Evolutionary conservation across 148 eudicot species (phyloP), one percentile per base, ranked within the genome.

Genomic region (Fallopia convolvulus): DNA sequence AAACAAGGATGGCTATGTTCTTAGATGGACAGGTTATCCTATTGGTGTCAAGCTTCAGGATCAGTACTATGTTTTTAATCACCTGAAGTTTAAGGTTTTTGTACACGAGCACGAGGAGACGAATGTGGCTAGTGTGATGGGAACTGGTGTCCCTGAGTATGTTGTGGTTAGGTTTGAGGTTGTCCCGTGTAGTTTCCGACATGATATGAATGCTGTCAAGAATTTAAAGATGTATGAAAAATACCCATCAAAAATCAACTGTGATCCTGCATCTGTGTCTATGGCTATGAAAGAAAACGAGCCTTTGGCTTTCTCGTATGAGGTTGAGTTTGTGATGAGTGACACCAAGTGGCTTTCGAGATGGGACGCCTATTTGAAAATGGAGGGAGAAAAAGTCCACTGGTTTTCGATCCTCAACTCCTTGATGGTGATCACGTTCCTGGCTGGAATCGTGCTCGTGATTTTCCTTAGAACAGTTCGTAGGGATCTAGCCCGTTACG

Each of bases 311-410:
- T 91, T 91, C 75, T 83, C 84, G 40, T 91, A 91, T 70, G 90
- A 91, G 86, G 91, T 91, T 4, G 18, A 84, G 4, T 91, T 91
- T 81, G 90, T 86, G 61, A 88, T 86, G 79, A 91, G 95, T 77
- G 91, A 91, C 73, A 91, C 89, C 77, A 91, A 88, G 82, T 91
- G 95, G 95, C 95, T 92, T 2, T 91, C 97, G n/a, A 92, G 97
- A 79, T 92, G 97, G 94, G 97, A 92, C 70, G 94, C 97, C 13
- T 92, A 92, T 80, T 85, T 92, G 85, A 92, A 92, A 46, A 92
- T 92, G 97, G 97, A 90, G 80, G 97, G 97, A 70, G 88, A 93
- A 14, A 92, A 90, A 83, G 97, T 92, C 36, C 97, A 92, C 77
- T 92, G 97, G 97, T 90, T 92, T 80, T 92, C 97, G 4, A 92